Evolutionary conservation across 192 early-diverging fungal species (phyloP).

Genomic region (Coemansia sp.): DNA sequence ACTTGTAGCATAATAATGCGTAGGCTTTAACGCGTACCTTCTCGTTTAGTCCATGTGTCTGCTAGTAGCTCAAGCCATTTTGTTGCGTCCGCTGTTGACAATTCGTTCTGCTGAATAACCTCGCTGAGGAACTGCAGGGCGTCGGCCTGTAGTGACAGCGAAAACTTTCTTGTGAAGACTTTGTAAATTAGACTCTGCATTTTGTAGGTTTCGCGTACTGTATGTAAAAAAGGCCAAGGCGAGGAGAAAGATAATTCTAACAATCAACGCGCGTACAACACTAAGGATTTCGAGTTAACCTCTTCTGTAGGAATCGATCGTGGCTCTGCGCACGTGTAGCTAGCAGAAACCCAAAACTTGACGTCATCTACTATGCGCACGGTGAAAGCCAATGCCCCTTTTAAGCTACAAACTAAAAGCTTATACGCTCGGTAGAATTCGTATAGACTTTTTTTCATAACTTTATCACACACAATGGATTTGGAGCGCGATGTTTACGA

Average conservation of each 20-base stretch:
- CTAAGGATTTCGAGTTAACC: neutral
- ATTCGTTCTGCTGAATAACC: constrained; percentile 52
- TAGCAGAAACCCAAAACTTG: neutral
- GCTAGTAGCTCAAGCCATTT: constrained; percentile 70
- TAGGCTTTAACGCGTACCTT: constrained; percentile 54
- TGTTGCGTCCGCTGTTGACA: constrained; percentile 53
- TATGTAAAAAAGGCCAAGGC: neutral
- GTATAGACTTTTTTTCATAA: neutral
- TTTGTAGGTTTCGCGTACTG: neutral
- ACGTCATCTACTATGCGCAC: neutral
- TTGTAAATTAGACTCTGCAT: constrained; percentile 62
- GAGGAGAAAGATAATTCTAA: neutral
- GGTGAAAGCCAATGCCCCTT: neutral
- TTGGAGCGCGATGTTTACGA: constrained; percentile 64
- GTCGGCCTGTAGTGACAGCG: constrained; percentile 73
- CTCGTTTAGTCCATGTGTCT: constrained; percentile 66
- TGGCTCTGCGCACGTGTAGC: neutral
- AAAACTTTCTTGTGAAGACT: constrained; percentile 75
- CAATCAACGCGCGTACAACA: neutral
- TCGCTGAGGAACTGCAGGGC: constrained; percentile 66
- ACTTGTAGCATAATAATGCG: neutral
- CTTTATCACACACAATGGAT: neutral
- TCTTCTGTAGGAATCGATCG: neutral
- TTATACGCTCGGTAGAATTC: neutral
- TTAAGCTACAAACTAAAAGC: neutral